Conservation (phyloP, 2,329 filamentous ascomycete genomes). For the Fusarium citri region DNA sequence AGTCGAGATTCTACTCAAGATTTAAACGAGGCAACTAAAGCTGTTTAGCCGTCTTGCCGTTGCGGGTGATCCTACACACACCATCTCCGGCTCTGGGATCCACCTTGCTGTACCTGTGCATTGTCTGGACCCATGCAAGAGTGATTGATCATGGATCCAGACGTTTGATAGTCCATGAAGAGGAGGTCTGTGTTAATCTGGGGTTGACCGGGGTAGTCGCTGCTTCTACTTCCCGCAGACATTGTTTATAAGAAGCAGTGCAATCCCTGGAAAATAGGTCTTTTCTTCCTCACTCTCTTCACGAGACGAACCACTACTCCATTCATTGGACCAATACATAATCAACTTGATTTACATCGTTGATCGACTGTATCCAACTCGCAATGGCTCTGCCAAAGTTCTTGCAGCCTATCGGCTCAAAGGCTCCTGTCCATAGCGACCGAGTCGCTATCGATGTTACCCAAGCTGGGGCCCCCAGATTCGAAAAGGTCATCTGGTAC, state of each 20-base stretch:
- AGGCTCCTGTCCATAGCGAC: slow-evolving; percentile 16
- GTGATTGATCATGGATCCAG: slow-evolving; percentile 2
- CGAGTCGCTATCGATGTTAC: slow-evolving; percentile 51
- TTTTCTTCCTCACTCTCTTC: slow-evolving; percentile 20
- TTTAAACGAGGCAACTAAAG: slow-evolving; percentile 10
- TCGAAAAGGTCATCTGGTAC: slow-evolving; percentile 68
- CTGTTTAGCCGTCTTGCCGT: slow-evolving; percentile 39
- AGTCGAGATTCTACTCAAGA: not conserved
- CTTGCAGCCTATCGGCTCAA: slow-evolving; percentile 42
- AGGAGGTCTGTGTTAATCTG: slow-evolving; percentile 18
- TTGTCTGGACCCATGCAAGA: slow-evolving; percentile 15
- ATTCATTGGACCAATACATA: slow-evolving; percentile 6
- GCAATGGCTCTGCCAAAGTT: slow-evolving; percentile 44
- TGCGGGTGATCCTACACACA: slow-evolving; percentile 37
- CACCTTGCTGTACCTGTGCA: slow-evolving; percentile 33
- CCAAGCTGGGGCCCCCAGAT: slow-evolving; percentile 59
- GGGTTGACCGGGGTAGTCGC: not conserved
- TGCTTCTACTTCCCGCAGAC: slow-evolving; percentile 5
- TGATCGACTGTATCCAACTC: not conserved
- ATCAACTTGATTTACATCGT: slow-evolving; percentile 5
- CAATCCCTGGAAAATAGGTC: slow-evolving; percentile 22
- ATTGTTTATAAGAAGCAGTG: slow-evolving; percentile 42
- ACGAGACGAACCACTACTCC: slow-evolving; percentile 24
- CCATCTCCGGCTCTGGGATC: slow-evolving; percentile 32
- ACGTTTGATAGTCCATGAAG: slow-evolving; percentile 12